Percentiles rank a stretch among this genome's conserved stretches.
These are phyloP conservation scores for Crotalaria pallida DNA, from an alignment of 306 rosid species.

Conservation along the genomic window DNA sequence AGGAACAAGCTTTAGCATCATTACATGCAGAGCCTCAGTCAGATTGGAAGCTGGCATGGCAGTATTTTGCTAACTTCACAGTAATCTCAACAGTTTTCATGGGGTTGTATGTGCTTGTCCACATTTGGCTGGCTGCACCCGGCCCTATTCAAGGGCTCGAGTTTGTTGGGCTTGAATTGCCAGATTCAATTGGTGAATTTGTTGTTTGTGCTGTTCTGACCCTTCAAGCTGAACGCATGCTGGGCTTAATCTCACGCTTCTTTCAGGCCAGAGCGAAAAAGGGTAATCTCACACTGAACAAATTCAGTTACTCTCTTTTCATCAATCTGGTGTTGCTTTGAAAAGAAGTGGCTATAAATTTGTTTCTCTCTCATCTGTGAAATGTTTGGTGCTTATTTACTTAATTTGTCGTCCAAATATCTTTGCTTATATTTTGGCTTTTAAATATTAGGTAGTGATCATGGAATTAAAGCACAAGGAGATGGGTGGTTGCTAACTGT, in stretches of 20 bases:
- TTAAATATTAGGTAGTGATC: conserved; percentile 73
- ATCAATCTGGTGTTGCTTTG: conserved; percentile 10
- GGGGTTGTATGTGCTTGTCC: conserved; percentile 74
- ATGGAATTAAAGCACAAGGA: conserved; percentile 97
- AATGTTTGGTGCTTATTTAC: not conserved
- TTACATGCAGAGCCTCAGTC: conserved; percentile 79
- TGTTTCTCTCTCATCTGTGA: not conserved
- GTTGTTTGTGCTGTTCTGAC: conserved; percentile 71
- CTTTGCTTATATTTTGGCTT: conserved; percentile 10
- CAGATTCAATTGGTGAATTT: conserved; percentile 90
- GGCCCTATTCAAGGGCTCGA: conserved; percentile 81
- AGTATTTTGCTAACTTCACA: conserved; percentile 78
- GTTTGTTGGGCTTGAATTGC: conserved; percentile 94
- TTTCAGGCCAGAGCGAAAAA: conserved; percentile 82
- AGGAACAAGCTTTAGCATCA: conserved; percentile 84
- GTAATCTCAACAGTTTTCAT: conserved; percentile 59
- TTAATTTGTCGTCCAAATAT: not conserved
- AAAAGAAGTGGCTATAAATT: not conserved
- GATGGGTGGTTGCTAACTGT: conserved; percentile 98
- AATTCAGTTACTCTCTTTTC: not conserved
- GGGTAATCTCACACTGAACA: conserved; percentile 43
- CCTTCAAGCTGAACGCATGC: conserved; percentile 82
- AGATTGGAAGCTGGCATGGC: conserved; percentile 82
- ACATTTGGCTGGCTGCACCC: conserved; percentile 73
- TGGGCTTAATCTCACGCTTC: conserved; percentile 81